Percentiles rank a stretch among this genome's conserved stretches.
These are phyloP conservation scores for Tulasnella calospora DNA, from an alignment of 768 basidiomycete genomes.

Conservation along the genomic window DNA sequence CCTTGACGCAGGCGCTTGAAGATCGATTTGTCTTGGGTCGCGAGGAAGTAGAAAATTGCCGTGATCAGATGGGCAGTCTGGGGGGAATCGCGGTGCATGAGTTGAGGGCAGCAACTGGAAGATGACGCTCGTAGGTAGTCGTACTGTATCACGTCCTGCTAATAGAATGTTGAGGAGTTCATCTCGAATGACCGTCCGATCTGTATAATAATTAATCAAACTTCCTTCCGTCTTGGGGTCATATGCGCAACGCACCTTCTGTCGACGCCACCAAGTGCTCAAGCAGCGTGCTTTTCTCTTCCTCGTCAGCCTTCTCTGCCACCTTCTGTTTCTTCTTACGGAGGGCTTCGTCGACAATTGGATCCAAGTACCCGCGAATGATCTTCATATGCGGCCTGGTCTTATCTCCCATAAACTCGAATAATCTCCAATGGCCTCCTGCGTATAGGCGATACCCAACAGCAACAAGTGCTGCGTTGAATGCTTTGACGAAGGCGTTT, in stretches of 20 bases:
- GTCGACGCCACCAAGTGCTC: slow-evolving; percentile 64
- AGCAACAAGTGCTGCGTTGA: neutral
- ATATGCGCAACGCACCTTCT: slow-evolving; percentile 43
- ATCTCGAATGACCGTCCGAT: slow-evolving; percentile 64
- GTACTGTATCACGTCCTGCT: slow-evolving; percentile 71
- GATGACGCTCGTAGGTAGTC: slow-evolving; percentile 29
- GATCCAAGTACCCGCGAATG: slow-evolving; percentile 52
- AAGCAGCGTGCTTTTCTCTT: slow-evolving; percentile 57
- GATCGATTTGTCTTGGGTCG: slow-evolving; percentile 47
- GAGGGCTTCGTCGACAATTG: slow-evolving; percentile 53
- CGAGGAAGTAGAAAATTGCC: slow-evolving; percentile 51
- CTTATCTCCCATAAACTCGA: slow-evolving; percentile 43
- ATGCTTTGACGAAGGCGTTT: slow-evolving; percentile 6
- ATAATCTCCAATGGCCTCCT: slow-evolving; percentile 40
- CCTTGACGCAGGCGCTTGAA: slow-evolving; percentile 47
- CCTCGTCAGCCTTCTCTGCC: slow-evolving; percentile 44
- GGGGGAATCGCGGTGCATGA: neutral
- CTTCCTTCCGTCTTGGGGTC: neutral
- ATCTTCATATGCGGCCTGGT: slow-evolving; percentile 45
- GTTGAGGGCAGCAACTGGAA: neutral
- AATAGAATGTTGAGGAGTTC: slow-evolving; percentile 72
- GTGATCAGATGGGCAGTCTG: slow-evolving; percentile 49
- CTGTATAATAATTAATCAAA: slow-evolving; percentile 38
- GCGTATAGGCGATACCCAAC: neutral
- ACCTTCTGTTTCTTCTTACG: slow-evolving; percentile 28